Evolutionary conservation across 148 eudicot genomes (phyloP).

Genomic region (Tetragonia tetragonoides): DNA sequence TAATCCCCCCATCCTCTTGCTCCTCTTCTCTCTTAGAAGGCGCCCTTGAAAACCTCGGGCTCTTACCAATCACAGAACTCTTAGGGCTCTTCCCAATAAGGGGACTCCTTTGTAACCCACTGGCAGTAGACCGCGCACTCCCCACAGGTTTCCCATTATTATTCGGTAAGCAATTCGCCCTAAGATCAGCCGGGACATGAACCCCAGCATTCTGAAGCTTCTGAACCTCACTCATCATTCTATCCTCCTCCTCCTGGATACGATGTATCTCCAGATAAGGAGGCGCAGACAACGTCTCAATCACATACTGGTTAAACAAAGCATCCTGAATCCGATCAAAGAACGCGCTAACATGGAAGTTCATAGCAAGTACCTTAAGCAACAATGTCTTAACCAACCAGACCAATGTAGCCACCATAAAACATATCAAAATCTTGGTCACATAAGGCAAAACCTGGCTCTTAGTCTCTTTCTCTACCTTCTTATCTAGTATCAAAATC

Average conservation of each 20-base stretch:
- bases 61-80: constrained; percentile 34
- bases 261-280: constrained; percentile 47
- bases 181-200: constrained; percentile 50
- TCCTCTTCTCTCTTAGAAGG: constrained; percentile 38
- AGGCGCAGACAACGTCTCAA: constrained; percentile 63
- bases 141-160: constrained; percentile 39
- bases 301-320: constrained; percentile 72
- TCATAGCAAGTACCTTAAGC: constrained; percentile 58
- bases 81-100: constrained; percentile 39
- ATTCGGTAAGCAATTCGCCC: constrained; percentile 50
- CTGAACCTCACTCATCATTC: constrained; percentile 46
- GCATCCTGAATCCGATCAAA: constrained; percentile 81
- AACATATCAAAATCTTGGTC: constrained; percentile 51
- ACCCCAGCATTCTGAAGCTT: constrained; percentile 66
- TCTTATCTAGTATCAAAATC: constrained; percentile 52
- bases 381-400: constrained; percentile 69
- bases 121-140: constrained; percentile 39
- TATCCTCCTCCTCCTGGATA: constrained; percentile 59
- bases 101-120: constrained; percentile 36
- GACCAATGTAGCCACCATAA: constrained; percentile 53
- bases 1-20: constrained; percentile 42
- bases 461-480: constrained; percentile 43
- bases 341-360: constrained; percentile 63
- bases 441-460: constrained; percentile 53
- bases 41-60: constrained; percentile 43